Conservation (phyloP, 2,329 filamentous ascomycete genomes). For the Xylariaceae sp. region DNA sequence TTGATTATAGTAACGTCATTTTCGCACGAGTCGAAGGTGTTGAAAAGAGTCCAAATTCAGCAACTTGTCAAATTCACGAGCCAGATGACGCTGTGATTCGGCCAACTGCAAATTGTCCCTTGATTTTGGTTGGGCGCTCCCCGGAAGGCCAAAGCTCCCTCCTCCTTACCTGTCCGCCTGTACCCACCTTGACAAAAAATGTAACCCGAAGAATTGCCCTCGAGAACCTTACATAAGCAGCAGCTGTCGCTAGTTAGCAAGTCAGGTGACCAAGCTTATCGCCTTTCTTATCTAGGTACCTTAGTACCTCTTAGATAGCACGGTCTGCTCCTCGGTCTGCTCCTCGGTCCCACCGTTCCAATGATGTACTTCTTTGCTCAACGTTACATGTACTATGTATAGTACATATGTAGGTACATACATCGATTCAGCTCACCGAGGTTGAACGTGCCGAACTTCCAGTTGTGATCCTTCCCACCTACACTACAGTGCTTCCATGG, state of each 20-base stretch:
- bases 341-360: too few species aligned
- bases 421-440: not conserved
- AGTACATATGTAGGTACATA: not conserved
- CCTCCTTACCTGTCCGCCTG: too few species aligned
- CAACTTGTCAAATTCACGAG: constrained; percentile 28
- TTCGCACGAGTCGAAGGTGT: constrained; percentile 4
- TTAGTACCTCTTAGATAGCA: too few species aligned
- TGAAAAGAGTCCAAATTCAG: constrained; percentile 19
- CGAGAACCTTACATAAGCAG: not conserved
- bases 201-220: not conserved
- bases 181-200: not conserved
- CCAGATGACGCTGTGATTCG: constrained; percentile 28
- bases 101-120: constrained; percentile 1
- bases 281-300: not conserved
- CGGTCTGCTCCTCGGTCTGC: too few species aligned
- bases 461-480: constrained; percentile 7
- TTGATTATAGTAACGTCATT: constrained; percentile 17
- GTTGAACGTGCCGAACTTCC: constrained; percentile 19
- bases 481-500: constrained; percentile 3
- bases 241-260: not conserved
- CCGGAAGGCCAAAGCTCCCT: not conserved
- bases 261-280: not conserved
- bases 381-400: not conserved
- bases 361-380: too few species aligned
- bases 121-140: not conserved